Percentiles rank a stretch among this genome's conserved stretches.
Evolutionary conservation across 2,329 filamentous ascomycete genomes (phyloP).

Genomic region (Claviceps fusiformis): DNA sequence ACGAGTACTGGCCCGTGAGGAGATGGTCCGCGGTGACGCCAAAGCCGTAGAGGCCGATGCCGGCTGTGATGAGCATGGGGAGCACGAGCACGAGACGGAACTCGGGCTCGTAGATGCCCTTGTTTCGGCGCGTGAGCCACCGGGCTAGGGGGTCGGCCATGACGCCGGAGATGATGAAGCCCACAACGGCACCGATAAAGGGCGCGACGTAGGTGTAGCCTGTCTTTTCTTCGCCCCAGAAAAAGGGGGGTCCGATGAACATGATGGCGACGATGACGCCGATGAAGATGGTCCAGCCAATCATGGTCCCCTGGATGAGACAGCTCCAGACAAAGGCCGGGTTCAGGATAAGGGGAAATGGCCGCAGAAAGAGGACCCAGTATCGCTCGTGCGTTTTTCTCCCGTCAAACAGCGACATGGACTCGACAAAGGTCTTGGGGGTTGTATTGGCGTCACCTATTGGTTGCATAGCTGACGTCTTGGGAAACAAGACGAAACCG

Average conservation of each 20-base stretch:
- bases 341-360: slow-evolving; percentile 71
- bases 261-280: slow-evolving; percentile 71
- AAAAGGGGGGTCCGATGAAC: slow-evolving; percentile 68
- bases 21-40: slow-evolving; percentile 57
- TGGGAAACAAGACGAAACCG: slow-evolving; percentile 20
- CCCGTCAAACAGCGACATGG: slow-evolving; percentile 61
- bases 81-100: slow-evolving; percentile 75
- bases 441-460: slow-evolving; percentile 23
- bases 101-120: slow-evolving; percentile 79
- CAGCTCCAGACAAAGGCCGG: slow-evolving; percentile 70
- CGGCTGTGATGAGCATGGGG: slow-evolving; percentile 66
- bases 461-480: slow-evolving; percentile 19
- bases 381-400: slow-evolving; percentile 69
- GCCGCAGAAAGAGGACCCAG: slow-evolving; percentile 50
- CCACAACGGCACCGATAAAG: slow-evolving; percentile 69
- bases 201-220: slow-evolving; percentile 82
- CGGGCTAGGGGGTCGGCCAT: slow-evolving; percentile 61
- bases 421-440: slow-evolving; percentile 45
- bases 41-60: slow-evolving; percentile 72
- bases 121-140: slow-evolving; percentile 58
- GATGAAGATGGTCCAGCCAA: slow-evolving; percentile 93
- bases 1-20: slow-evolving; percentile 43
- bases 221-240: slow-evolving; percentile 66
- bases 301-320: slow-evolving; percentile 76
- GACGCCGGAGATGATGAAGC: slow-evolving; percentile 61